Conservation (phyloP, 805 yeast species). For the Barnettozyma botsteinii region DNA sequence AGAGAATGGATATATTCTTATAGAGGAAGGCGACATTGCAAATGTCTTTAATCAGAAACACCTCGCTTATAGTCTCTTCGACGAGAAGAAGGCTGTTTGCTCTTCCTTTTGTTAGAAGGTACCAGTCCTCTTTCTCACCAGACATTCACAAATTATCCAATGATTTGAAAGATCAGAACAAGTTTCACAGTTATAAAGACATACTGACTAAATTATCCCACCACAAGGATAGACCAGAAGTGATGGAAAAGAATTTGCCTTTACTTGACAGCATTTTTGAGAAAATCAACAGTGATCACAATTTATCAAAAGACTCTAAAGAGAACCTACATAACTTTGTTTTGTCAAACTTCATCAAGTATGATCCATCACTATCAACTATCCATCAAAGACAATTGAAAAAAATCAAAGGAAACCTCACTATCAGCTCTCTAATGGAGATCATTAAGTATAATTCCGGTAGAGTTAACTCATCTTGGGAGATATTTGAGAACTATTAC, state of each 20-base stretch:
- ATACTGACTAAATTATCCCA: background rate
- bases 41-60: too few relatives aligned
- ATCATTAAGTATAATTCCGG: constrained; percentile 46
- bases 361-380: constrained; percentile 29
- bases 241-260: background rate
- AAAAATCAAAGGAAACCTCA: constrained; percentile 19
- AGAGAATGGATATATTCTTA: too few relatives aligned
- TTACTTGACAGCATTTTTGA: constrained; percentile 7
- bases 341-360: constrained; percentile 20
- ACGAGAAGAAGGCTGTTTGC: too few relatives aligned
- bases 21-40: too few relatives aligned
- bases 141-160: background rate
- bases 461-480: constrained; percentile 45
- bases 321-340: constrained; percentile 18
- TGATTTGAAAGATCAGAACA: background rate
- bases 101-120: background rate
- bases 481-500: constrained; percentile 32
- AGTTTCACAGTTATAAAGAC: background rate
- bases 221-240: background rate
- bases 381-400: constrained; percentile 25
- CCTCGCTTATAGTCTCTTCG: too few relatives aligned
- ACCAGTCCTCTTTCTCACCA: constrained; percentile 1
- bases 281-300: constrained; percentile 1
- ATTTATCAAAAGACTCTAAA: background rate
- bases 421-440: constrained; percentile 24